Evolutionary conservation across 2,329 filamentous ascomycete genomes (phyloP).

Genomic region (Hymenoscyphus fraxineus): DNA sequence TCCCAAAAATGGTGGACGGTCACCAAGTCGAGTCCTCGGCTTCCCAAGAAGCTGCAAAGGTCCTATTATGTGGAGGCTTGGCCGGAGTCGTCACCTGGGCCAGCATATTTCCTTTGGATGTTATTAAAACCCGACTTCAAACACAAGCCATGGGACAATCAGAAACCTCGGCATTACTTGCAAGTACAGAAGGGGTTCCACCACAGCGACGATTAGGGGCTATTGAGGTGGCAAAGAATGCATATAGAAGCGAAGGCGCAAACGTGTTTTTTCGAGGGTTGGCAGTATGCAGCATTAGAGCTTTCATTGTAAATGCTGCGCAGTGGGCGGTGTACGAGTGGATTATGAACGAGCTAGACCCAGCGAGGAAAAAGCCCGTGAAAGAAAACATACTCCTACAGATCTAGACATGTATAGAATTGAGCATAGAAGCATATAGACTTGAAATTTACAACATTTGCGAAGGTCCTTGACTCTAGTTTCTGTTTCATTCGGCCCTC

Average conservation of each 20-base stretch:
- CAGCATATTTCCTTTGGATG: constrained; percentile 85
- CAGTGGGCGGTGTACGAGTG: constrained; percentile 90
- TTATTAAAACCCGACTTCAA: constrained; percentile 91
- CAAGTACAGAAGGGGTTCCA: constrained; percentile 20
- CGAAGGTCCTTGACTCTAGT: too few relatives aligned
- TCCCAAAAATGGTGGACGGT: constrained; percentile 16
- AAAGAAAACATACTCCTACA: constrained; percentile 12
- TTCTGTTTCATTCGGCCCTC: too few relatives aligned
- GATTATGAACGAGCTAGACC: constrained; percentile 61
- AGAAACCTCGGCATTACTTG: constrained; percentile 35
- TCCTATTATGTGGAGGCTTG: constrained; percentile 79
- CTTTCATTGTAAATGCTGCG: constrained; percentile 91
- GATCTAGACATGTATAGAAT: background rate
- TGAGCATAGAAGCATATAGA: background rate
- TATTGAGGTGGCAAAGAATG: constrained; percentile 59
- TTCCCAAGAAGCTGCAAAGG: constrained; percentile 53
- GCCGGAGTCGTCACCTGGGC: constrained; percentile 87
- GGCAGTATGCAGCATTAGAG: constrained; percentile 75
- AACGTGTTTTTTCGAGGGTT: constrained; percentile 69
- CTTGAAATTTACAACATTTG: background rate
- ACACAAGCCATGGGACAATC: constrained; percentile 50
- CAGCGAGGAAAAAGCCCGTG: constrained; percentile 12
- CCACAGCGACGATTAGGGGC: constrained; percentile 44
- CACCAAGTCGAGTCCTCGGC: background rate
- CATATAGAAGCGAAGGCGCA: constrained; percentile 61